Base-by-base conservation (phyloP, 192 early-diverging fungal genomes). In the Backusella sp. region DNA sequence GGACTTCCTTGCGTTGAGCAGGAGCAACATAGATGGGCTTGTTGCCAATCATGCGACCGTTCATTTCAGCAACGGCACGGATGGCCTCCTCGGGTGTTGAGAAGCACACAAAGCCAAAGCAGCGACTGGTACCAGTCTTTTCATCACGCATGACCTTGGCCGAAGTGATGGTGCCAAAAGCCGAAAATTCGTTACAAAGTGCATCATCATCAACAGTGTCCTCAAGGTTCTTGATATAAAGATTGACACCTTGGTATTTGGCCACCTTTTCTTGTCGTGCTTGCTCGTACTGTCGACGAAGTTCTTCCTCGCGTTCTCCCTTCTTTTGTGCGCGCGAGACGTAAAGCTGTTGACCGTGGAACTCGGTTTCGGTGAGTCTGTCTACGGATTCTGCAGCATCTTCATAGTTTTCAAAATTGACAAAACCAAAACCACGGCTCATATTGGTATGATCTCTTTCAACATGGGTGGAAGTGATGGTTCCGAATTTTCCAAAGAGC, bases 21-120 rank as follows among this genome's bases (percentile, higher is more conserved):
- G 98, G 89, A 67, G 96, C 97, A 62, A 99, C 98, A 82, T 98
- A 99, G 79, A 99, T 93, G 66, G 98, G 98, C 90, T 99, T 99
- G 86, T 82, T 84, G 75, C 92, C 92, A 72, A 97, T 84, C 90
- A 98, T 95, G 77, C 95, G 93, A 74, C 96, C 94, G 88, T 98
- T 98, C 97, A 98, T 98, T 87, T 98, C 98, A 72, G 95, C 92
- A 53, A 96, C 96, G 72, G 98, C 98, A 90, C 96, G 97, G 84
- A 91, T 96, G 59, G 98, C 97, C 87, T 99, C 98, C 80, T 98
- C 97, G 65, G 98, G 96, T 41, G 94, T 91, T n/a, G 95, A 94
- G 90, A 97, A 99, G 91, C 98, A 99, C 32, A 99, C 98, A 82
- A 99, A 99, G 17, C 98, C 98, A 75, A 99, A 99, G 42, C 97